Evolutionary conservation across 2,329 filamentous ascomycete species (phyloP).

Genomic region (Zasmidium cellare): DNA sequence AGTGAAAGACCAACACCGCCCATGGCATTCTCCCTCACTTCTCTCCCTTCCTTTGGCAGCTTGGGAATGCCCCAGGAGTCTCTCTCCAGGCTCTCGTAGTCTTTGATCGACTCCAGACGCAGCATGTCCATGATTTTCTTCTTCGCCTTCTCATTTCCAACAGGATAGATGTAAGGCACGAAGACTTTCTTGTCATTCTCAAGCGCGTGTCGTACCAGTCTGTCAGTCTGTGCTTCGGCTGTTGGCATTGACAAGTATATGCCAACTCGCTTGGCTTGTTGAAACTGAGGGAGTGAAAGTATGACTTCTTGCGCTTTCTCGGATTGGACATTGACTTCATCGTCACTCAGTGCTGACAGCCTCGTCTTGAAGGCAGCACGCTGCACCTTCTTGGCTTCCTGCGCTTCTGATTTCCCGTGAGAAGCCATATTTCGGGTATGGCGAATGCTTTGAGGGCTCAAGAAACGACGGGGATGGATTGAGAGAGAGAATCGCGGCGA

Average conservation of each 20-base stretch:
- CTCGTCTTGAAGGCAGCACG: slow-evolving; percentile 68
- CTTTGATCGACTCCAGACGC: slow-evolving; percentile 67
- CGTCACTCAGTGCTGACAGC: slow-evolving; percentile 61
- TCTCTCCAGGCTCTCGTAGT: slow-evolving; percentile 73
- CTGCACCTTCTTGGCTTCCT: slow-evolving; percentile 70
- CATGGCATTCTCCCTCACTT: slow-evolving; percentile 69
- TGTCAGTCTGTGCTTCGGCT: slow-evolving; percentile 80
- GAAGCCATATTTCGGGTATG: slow-evolving; percentile 17
- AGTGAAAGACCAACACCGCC: slow-evolving; percentile 57
- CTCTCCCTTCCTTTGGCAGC: slow-evolving; percentile 65
- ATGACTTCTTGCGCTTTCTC: slow-evolving; percentile 64
- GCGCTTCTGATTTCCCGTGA: neutral
- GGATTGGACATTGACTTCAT: slow-evolving; percentile 71
- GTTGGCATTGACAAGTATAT: slow-evolving; percentile 92
- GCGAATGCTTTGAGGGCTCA: neutral
- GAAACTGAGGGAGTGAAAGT: slow-evolving; percentile 70
- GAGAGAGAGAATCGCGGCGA: too few relatives aligned
- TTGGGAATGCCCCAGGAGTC: slow-evolving; percentile 98
- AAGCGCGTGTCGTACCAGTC: slow-evolving; percentile 80
- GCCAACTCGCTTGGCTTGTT: slow-evolving; percentile 71
- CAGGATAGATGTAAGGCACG: slow-evolving; percentile 71
- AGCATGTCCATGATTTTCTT: slow-evolving; percentile 94
- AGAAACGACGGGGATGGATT: too few relatives aligned
- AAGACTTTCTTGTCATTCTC: slow-evolving; percentile 78
- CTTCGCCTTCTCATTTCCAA: slow-evolving; percentile 28